Evolutionary conservation across 129 eudicot genomes (phyloP).

Genomic region (Scalesia atractyloides): DNA sequence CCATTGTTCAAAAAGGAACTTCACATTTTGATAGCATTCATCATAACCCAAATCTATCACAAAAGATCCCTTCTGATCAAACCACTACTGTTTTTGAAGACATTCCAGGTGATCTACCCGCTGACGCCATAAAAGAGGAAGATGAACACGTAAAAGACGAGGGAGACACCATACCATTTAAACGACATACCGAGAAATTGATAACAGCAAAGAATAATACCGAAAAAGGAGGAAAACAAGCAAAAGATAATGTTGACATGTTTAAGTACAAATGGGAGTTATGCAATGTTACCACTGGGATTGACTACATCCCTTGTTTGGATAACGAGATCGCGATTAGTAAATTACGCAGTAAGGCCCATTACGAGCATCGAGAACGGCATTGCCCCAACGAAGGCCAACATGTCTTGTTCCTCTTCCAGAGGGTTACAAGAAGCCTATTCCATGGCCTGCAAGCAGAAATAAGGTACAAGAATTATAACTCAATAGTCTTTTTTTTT

Average conservation of each 20-base stretch:
- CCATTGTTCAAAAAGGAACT: slow-evolving; percentile 7
- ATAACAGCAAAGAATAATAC: slow-evolving; percentile 4
- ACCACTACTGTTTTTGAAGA: slow-evolving; percentile 39
- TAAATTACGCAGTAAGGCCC: slow-evolving; percentile 40
- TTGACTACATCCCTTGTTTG: slow-evolving; percentile 77
- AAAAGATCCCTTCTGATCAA: slow-evolving; percentile 7
- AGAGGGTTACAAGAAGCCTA: slow-evolving; percentile 56
- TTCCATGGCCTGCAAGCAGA: slow-evolving; percentile 75
- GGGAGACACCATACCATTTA: slow-evolving; percentile 40
- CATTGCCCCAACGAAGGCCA: slow-evolving; percentile 74
- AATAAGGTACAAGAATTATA: slow-evolving; percentile 48
- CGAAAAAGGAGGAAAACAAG: slow-evolving; percentile 18
- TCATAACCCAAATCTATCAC: slow-evolving; percentile 7
- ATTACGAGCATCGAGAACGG: slow-evolving; percentile 76
- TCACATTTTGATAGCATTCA: slow-evolving; percentile 7
- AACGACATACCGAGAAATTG: slow-evolving; percentile 29
- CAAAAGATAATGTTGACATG: background rate
- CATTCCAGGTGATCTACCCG: slow-evolving; percentile 58
- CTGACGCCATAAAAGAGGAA: background rate
- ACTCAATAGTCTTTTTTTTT: background rate
- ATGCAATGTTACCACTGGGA: slow-evolving; percentile 61
- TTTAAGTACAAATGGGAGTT: slow-evolving; percentile 61
- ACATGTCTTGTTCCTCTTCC: slow-evolving; percentile 72
- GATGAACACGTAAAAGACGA: slow-evolving; percentile 32
- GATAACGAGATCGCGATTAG: slow-evolving; percentile 61